Evolutionary conservation across 345 rosid genomes (phyloP).

Genomic region (Boechera retrofracta): DNA sequence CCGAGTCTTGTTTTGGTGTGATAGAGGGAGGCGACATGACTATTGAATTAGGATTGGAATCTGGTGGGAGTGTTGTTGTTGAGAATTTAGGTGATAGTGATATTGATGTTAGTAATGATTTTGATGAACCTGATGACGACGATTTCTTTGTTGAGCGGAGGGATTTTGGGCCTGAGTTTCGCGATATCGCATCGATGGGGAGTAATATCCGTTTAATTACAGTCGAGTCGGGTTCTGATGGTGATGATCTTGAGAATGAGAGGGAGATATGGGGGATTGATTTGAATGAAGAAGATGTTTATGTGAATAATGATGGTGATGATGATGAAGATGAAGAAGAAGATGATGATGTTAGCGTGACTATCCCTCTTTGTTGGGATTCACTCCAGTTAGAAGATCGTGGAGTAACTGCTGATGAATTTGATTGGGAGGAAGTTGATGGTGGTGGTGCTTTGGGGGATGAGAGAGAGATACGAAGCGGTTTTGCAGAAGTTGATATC

Average conservation of each 20-base stretch:
- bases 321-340: slow-evolving; percentile 34
- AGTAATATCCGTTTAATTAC: slow-evolving; percentile 49
- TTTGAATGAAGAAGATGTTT: slow-evolving; percentile 62
- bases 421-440: slow-evolving; percentile 97
- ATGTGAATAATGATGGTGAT: slow-evolving; percentile 40
- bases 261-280: slow-evolving; percentile 45
- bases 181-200: slow-evolving; percentile 40
- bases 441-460: slow-evolving; percentile 52
- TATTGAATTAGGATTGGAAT: slow-evolving; percentile 54
- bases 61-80: slow-evolving; percentile 46
- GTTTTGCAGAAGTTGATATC: slow-evolving; percentile 59
- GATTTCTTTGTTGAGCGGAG: slow-evolving; percentile 65
- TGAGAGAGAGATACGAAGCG: slow-evolving; percentile 71
- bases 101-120: slow-evolving; percentile 37
- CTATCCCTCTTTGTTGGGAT: slow-evolving; percentile 72
- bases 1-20: slow-evolving; percentile 52
- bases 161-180: slow-evolving; percentile 46
- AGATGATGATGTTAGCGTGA: slow-evolving; percentile 54
- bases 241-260: slow-evolving; percentile 35
- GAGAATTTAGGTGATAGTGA: slow-evolving; percentile 43
- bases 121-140: slow-evolving; percentile 48
- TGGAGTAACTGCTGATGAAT: slow-evolving; percentile 67
- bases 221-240: slow-evolving; percentile 59
- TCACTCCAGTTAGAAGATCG: slow-evolving; percentile 70
- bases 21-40: slow-evolving; percentile 53